Evolutionary conservation across 1,284 basidiomycete genomes (phyloP).

Genomic region (Ceratobasidium sp.): DNA sequence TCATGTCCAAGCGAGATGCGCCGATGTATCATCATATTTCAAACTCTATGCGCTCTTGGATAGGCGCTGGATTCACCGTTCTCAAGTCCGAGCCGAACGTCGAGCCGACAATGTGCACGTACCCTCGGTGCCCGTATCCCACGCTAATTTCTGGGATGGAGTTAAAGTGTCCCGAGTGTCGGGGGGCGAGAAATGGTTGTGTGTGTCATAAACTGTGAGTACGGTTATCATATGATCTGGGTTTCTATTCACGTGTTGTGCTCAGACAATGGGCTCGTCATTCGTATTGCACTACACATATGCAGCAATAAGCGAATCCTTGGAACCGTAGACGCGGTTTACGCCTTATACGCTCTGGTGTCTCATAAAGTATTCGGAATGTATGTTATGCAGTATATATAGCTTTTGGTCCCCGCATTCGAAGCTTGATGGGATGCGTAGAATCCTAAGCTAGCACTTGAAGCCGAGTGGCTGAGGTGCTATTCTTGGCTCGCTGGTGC

Average conservation of each 20-base stretch:
- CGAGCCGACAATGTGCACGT: background rate
- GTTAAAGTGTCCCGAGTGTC: background rate
- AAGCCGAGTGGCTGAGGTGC: no score
- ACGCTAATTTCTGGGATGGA: background rate
- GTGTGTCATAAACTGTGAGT: conserved; percentile 6
- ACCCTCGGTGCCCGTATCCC: conserved; percentile 7
- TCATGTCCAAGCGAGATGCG: background rate
- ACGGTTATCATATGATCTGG: background rate
- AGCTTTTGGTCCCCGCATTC: no score
- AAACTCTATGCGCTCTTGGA: background rate
- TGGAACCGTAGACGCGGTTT: no score
- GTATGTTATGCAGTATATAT: no score
- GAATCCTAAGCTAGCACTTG: no score
- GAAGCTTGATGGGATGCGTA: no score
- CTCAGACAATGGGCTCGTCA: background rate
- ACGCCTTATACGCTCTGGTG: no score
- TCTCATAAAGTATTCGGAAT: no score
- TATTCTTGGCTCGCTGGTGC: no score
- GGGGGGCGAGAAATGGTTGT: background rate
- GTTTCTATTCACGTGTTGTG: background rate
- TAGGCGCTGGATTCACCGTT: background rate
- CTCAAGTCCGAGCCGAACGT: background rate
- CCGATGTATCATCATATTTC: background rate
- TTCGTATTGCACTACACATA: background rate
- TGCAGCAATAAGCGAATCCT: background rate